Percentiles rank a stretch among this genome's conserved stretches.
Conservation (phyloP, 2,329 filamentous ascomycete genomes). For the Aschersonia sp. region DNA sequence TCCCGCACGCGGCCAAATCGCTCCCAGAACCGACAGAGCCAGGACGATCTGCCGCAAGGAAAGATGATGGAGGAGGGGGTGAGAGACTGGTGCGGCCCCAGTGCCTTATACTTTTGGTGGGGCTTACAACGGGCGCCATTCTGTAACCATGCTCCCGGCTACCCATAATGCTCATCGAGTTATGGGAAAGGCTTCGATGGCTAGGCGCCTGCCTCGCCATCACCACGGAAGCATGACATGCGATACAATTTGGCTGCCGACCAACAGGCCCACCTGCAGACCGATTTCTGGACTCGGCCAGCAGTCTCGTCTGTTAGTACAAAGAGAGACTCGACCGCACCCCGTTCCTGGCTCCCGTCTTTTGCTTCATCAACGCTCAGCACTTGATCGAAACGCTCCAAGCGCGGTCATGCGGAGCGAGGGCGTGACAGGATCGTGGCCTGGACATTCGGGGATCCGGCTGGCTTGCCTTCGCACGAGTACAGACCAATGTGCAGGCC, state of each 20-base stretch:
- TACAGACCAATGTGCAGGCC: neutral
- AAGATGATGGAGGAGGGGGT: neutral
- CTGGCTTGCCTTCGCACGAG: neutral
- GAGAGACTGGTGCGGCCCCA: constrained; percentile 2
- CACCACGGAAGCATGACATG: no score
- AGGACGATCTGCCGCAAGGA: constrained; percentile 2
- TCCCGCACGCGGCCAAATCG: neutral
- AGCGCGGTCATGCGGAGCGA: neutral
- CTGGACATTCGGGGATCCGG: no score
- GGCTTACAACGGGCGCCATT: constrained; percentile 7
- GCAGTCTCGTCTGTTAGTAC: no score
- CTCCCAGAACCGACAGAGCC: neutral
- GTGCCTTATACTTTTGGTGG: constrained; percentile 7
- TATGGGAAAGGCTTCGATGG: neutral
- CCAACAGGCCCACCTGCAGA: no score
- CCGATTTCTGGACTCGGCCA: no score
- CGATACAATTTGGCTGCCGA: no score
- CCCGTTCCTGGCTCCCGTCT: no score
- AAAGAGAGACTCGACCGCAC: no score
- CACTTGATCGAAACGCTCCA: no score
- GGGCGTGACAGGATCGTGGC: neutral
- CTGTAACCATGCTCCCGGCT: constrained; percentile 5
- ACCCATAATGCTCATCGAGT: neutral
- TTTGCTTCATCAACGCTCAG: no score
- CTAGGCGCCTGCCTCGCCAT: neutral